A percentile compares a stretch with the other conserved stretches of the same genome.
Evolutionary conservation across 2,329 filamentous ascomycete species (phyloP).

Genomic region (Myrmaecium sp.): DNA sequence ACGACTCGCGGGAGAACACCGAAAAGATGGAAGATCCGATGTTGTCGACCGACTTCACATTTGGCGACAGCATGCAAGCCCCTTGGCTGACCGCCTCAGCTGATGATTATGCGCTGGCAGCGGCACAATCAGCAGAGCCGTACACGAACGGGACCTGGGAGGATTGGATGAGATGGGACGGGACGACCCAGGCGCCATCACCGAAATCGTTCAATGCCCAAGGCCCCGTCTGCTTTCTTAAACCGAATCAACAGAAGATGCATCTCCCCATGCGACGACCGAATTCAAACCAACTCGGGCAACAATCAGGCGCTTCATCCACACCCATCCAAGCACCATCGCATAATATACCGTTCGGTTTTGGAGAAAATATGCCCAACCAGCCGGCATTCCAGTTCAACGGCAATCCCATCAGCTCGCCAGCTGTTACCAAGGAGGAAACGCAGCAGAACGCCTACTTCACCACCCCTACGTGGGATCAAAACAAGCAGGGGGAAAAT

Average conservation of each 20-base stretch:
- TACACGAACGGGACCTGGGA: conserved; percentile 24
- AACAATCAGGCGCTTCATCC: conserved; percentile 5
- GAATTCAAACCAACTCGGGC: conserved; percentile 10
- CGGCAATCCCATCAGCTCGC: conserved; percentile 15
- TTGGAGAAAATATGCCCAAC: conserved; percentile 15
- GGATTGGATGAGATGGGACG: conserved; percentile 32
- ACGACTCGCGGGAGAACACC: conserved; percentile 4
- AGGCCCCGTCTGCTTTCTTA: conserved; percentile 13
- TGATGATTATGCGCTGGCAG: conserved; percentile 16
- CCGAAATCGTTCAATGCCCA: conserved; percentile 7
- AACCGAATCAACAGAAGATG: no score
- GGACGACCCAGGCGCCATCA: conserved; percentile 15
- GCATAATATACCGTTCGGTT: conserved; percentile 14
- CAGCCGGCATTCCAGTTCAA: conserved; percentile 19
- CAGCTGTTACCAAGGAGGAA: conserved; percentile 11
- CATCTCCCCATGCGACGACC: conserved; percentile 11
- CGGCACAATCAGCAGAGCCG: conserved; percentile 13
- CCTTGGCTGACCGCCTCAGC: conserved; percentile 16
- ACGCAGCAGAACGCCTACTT: conserved; percentile 12
- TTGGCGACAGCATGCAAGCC: conserved; percentile 12
- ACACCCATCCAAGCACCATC: conserved; percentile 8
- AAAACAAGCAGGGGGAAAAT: conserved; percentile 11
- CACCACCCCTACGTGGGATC: conserved; percentile 16
- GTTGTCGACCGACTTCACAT: conserved; percentile 17
- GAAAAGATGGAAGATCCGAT: conserved; percentile 17